A percentile compares a stretch with the other conserved stretches of the same genome.
phyloP scores from a whole-genome alignment of 306 rosid species.

The Pyrus bretschneideri region DNA sequence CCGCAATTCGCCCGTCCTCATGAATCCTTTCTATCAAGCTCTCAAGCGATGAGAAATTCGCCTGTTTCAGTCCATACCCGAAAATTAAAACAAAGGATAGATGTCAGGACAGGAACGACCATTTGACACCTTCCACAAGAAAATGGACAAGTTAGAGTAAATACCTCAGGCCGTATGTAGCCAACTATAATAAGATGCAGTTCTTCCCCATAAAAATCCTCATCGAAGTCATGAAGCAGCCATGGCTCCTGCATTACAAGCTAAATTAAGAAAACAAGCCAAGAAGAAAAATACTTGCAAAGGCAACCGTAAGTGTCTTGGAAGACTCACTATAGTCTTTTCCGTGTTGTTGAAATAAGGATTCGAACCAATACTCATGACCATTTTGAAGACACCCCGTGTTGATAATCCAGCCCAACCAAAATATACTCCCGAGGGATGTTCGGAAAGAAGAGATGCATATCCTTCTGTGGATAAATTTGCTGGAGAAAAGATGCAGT shows the following conservation, averaged over 20 bases:
- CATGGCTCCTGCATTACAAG: slow-evolving; percentile 77
- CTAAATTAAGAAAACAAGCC: neutral
- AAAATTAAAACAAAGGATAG: neutral
- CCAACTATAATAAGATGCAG: slow-evolving; percentile 81
- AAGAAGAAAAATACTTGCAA: slow-evolving; percentile 10
- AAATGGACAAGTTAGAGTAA: neutral
- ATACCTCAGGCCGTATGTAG: slow-evolving; percentile 90
- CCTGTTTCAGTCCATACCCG: slow-evolving; percentile 36
- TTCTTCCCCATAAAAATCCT: slow-evolving; percentile 86
- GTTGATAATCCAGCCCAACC: slow-evolving; percentile 83
- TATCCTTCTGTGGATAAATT: slow-evolving; percentile 65
- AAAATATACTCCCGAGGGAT: slow-evolving; percentile 85
- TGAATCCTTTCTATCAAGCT: slow-evolving; percentile 73
- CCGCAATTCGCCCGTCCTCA: slow-evolving; percentile 68
- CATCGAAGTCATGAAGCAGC: slow-evolving; percentile 74
- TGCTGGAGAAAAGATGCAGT: slow-evolving; percentile 45
- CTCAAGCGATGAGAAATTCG: slow-evolving; percentile 73
- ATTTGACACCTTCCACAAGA: neutral
- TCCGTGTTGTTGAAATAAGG: slow-evolving; percentile 81
- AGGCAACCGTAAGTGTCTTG: neutral
- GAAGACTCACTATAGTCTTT: slow-evolving; percentile 70
- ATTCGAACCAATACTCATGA: slow-evolving; percentile 94
- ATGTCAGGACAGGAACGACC: neutral
- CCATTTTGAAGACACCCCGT: slow-evolving; percentile 80
- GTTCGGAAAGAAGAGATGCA: slow-evolving; percentile 57